Evolutionary conservation across 116 monocot species (phyloP).

Genomic region (Iris pallida): DNA sequence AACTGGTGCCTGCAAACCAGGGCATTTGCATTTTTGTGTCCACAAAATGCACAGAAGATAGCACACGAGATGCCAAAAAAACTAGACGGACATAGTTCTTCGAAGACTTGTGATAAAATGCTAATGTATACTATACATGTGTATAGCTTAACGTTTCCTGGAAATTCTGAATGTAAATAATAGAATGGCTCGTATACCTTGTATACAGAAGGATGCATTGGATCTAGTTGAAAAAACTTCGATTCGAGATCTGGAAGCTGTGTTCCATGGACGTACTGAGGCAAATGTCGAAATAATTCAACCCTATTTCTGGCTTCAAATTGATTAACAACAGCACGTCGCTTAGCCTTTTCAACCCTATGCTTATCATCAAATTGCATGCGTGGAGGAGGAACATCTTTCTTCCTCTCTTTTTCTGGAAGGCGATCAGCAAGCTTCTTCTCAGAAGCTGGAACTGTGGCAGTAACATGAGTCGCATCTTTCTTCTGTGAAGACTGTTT

Average conservation of each 20-base stretch:
- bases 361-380: constrained; percentile 94
- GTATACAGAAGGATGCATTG: constrained; percentile 90
- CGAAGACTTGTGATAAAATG: not conserved
- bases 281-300: constrained; percentile 92
- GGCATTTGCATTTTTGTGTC: too few relatives aligned
- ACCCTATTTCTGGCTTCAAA: constrained; percentile 87
- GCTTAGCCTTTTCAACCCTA: constrained; percentile 90
- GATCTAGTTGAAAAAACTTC: constrained; percentile 88
- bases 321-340: constrained; percentile 76
- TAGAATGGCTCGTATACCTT: constrained; percentile 42
- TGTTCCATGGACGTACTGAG: constrained; percentile 92
- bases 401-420: constrained; percentile 83
- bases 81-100: too few relatives aligned
- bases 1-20: too few relatives aligned
- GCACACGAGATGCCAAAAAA: too few relatives aligned
- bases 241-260: constrained; percentile 88
- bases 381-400: constrained; percentile 85
- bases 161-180: not conserved
- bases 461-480: constrained; percentile 37
- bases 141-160: not conserved
- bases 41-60: too few relatives aligned
- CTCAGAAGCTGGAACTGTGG: constrained; percentile 36
- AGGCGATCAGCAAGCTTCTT: constrained; percentile 63
- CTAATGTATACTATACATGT: not conserved
- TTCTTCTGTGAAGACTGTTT: constrained; percentile 57